Evolutionary conservation across 2,329 filamentous ascomycete species (phyloP).

Genomic region (Acrodontium crateriforme): DNA sequence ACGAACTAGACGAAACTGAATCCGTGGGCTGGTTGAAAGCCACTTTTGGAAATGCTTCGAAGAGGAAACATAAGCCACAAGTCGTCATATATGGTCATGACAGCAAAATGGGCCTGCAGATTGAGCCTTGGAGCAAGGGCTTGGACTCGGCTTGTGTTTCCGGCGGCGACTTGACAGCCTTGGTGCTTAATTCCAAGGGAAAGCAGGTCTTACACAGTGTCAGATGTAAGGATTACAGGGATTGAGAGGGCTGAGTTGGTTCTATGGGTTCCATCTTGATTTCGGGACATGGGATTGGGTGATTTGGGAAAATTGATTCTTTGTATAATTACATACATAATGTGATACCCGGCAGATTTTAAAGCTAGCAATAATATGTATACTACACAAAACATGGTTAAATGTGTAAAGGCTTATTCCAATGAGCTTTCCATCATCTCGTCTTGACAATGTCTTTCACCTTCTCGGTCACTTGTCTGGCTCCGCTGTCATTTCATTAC

Average conservation of each 20-base stretch:
- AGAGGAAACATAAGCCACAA: slow-evolving; percentile 28
- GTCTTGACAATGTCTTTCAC: too few species aligned
- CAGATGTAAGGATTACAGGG: slow-evolving; percentile 25
- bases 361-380: too few species aligned
- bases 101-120: slow-evolving; percentile 53
- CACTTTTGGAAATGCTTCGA: slow-evolving; percentile 7
- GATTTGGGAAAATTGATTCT: not conserved
- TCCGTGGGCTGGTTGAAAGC: slow-evolving; percentile 8
- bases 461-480: too few species aligned
- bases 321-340: too few species aligned
- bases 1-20: slow-evolving; percentile 3
- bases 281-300: too few species aligned
- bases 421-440: too few species aligned
- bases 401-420: too few species aligned
- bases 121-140: slow-evolving; percentile 62
- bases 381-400: too few species aligned
- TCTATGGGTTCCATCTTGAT: too few species aligned
- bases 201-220: slow-evolving; percentile 24
- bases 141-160: slow-evolving; percentile 72
- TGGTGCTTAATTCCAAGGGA: slow-evolving; percentile 52
- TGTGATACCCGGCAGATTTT: too few species aligned
- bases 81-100: slow-evolving; percentile 86
- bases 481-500: not conserved
- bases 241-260: not conserved
- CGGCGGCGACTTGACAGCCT: slow-evolving; percentile 60